Evolutionary conservation across 257 asterid species (phyloP).

Genomic region (Solanum gandarillasii): DNA sequence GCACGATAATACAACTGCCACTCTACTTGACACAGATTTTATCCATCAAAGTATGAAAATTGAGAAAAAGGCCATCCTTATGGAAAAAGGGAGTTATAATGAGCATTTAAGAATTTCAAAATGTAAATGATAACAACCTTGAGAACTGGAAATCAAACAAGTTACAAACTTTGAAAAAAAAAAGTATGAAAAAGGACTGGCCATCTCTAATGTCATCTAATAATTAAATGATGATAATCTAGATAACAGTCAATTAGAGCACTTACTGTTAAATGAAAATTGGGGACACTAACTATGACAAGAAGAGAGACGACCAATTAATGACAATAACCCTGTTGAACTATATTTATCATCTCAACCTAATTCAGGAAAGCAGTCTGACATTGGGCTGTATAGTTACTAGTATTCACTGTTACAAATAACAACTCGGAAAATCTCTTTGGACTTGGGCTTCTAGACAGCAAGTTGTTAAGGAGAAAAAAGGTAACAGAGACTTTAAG

Average conservation of each 20-base stretch:
- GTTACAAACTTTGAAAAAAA: neutral
- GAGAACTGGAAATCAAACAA: neutral
- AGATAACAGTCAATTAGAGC: neutral
- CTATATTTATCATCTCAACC: neutral
- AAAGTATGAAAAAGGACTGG: neutral
- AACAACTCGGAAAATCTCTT: neutral
- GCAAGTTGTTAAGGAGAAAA: neutral
- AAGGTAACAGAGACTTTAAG: neutral
- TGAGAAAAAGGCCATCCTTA: neutral
- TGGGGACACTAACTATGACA: neutral
- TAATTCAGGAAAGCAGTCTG: neutral
- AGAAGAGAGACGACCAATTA: neutral
- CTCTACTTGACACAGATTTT: neutral
- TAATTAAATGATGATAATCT: neutral
- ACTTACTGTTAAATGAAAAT: neutral
- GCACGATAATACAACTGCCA: neutral
- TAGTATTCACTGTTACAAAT: neutral
- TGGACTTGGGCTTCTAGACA: neutral
- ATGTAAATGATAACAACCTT: neutral
- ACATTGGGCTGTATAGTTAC: neutral
- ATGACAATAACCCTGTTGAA: neutral
- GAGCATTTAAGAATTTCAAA: neutral
- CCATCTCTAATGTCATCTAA: neutral
- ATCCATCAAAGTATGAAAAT: neutral
- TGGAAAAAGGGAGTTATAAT: neutral